Evolutionary conservation across 352 stramenopile genomes (phyloP), one percentile per base, ranked within the genome.

Genomic region (Pythium aphanidermatum): DNA sequence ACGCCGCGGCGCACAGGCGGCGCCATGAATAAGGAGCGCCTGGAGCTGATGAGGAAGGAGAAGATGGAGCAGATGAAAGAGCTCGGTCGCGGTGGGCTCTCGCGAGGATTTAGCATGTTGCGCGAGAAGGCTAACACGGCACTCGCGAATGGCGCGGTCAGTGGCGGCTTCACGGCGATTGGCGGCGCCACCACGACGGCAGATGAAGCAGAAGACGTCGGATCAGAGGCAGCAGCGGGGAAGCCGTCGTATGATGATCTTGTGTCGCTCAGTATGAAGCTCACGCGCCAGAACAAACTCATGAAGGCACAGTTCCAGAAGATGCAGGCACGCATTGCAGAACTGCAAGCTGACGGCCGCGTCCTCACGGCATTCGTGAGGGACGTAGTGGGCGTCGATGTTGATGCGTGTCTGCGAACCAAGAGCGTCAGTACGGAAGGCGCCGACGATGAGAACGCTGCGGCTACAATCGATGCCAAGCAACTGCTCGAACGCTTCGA

Each of bases 31-130:
- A 64, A 64, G 56, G 56, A 64, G 39, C 58, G 59, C 39, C 56
- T 64, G 12, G 56, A 64, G 56, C 56, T 59, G 46, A 92, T 92
- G 73, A 92, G 91, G 66, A 91, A 92, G 63, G 78, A 94, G 61
- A 83, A 86, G 65, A 72, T 94, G 21, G 83, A 91, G 65, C 77
- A 94, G 55, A 94, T 94, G 80, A 79, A 74, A 51, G 83, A 94
- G 67, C 66, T 90, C 21, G 80, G 83, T 17, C 75, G 75, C 40
- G 79, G 74, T 12, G 65, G 75, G 2, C 45, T 94, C 21, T 77
- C 65, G 48, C 89, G 89, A 50, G 83, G 83, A 1, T 64, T 94
- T 31, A 84, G 71, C 55, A 86, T 92, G 54, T 68, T 92, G 14
- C 83, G 78, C 20, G 63, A 71, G 4, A 74, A 56, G 25, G 68